Evolutionary conservation across 139 green algal genomes (phyloP).

Genomic region (Coelastrella sp.): DNA sequence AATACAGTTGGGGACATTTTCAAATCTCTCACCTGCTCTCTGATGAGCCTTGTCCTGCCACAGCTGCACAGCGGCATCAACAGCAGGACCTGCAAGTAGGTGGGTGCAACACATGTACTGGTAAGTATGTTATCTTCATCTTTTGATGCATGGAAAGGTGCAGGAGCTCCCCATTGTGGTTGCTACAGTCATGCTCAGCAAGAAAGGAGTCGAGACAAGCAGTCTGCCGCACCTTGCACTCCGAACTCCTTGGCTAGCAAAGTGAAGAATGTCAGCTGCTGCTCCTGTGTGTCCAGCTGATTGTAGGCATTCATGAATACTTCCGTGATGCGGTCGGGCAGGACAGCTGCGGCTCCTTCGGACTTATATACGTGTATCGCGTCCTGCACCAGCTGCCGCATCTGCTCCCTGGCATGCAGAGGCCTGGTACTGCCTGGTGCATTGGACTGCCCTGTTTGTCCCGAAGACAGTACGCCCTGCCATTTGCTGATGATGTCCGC

Average conservation of each 20-base stretch:
- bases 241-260: conserved; percentile 56
- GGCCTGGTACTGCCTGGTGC: background rate
- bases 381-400: conserved; percentile 26
- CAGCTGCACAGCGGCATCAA: conserved; percentile 41
- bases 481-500: conserved; percentile 24
- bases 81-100: conserved; percentile 27
- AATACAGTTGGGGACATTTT: no score
- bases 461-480: background rate
- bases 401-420: conserved; percentile 11
- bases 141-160: no score
- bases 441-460: background rate
- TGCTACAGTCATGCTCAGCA: background rate
- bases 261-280: conserved; percentile 50
- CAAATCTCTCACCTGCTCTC: conserved; percentile 6
- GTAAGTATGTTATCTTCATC: no score
- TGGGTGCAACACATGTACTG: no score
- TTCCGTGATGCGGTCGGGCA: conserved; percentile 39
- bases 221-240: conserved; percentile 42
- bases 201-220: background rate
- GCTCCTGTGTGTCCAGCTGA: background rate
- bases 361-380: conserved; percentile 29
- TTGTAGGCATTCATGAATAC: conserved; percentile 49
- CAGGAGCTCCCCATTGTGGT: no score
- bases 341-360: conserved; percentile 25
- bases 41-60: conserved; percentile 36